Evolutionary conservation across 2,329 filamentous ascomycete genomes (phyloP).

Genomic region (Sporothrix schenckii): DNA sequence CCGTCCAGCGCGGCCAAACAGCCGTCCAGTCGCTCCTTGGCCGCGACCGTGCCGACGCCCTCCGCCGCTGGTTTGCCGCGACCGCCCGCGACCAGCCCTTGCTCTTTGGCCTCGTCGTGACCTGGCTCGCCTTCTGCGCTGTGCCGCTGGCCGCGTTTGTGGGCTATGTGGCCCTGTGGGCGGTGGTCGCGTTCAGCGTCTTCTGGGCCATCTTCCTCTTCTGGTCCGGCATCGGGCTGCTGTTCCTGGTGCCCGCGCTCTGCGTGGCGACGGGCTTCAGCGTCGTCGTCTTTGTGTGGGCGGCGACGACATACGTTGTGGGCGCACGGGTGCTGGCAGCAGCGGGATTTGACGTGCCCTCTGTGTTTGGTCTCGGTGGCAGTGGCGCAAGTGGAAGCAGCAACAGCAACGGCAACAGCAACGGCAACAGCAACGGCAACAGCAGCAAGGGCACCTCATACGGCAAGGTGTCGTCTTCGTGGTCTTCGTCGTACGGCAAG

Average conservation of each 20-base stretch:
- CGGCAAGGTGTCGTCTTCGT: background rate
- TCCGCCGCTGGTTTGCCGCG: constrained; percentile 25
- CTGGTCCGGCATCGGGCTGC: constrained; percentile 34
- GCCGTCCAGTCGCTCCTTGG: constrained; percentile 19
- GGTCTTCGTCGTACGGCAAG: background rate
- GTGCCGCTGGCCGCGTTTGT: constrained; percentile 31
- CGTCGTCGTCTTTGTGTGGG: constrained; percentile 32
- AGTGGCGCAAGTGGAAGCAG: no score
- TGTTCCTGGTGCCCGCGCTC: constrained; percentile 34
- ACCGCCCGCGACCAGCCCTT: constrained; percentile 30
- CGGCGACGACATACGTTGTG: constrained; percentile 24
- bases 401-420: background rate
- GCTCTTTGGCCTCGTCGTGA: constrained; percentile 27
- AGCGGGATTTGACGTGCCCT: constrained; percentile 23
- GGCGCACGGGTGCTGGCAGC: constrained; percentile 21
- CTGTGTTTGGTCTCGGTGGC: background rate
- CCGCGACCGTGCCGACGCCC: constrained; percentile 14
- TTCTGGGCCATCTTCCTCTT: constrained; percentile 35
- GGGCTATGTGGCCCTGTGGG: constrained; percentile 33
- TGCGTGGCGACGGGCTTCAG: constrained; percentile 31
- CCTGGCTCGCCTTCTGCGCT: constrained; percentile 29
- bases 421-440: background rate
- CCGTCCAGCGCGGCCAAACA: constrained; percentile 15
- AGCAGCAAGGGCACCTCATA: background rate
- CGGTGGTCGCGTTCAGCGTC: constrained; percentile 31